phyloP scores from a whole-genome alignment of 257 asterid genomes.

The Forsythia viridissima region DNA sequence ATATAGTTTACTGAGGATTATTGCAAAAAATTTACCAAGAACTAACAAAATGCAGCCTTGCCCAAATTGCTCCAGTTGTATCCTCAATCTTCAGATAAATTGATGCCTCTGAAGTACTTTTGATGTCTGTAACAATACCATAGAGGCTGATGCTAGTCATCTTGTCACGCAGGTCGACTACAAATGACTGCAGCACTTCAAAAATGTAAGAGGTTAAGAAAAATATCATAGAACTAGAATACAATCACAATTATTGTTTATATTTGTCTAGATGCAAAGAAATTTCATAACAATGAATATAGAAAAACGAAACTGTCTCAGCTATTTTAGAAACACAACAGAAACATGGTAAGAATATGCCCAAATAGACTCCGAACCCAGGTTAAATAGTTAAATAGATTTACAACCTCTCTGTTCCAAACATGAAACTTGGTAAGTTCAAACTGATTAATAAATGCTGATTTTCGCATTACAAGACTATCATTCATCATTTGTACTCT shows the following conservation, averaged over 20 bases:
- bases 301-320: neutral
- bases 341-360: neutral
- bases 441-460: neutral
- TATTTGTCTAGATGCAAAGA: slow-evolving; percentile 12
- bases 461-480: neutral
- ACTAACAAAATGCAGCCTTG: slow-evolving; percentile 61
- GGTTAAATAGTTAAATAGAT: neutral
- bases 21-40: slow-evolving; percentile 54
- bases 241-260: neutral
- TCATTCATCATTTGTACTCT: neutral
- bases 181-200: slow-evolving; percentile 84
- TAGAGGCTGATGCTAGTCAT: slow-evolving; percentile 89
- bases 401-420: neutral
- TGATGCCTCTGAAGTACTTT: slow-evolving; percentile 41
- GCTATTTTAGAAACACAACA: neutral
- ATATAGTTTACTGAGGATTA: slow-evolving; percentile 7
- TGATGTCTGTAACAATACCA: slow-evolving; percentile 60
- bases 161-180: slow-evolving; percentile 80
- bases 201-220: slow-evolving; percentile 36
- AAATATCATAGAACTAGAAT: neutral
- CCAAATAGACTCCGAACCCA: neutral
- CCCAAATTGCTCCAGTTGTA: slow-evolving; percentile 76
- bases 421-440: neutral
- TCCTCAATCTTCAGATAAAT: slow-evolving; percentile 69
- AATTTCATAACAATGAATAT: neutral